Base-by-base conservation (phyloP, 179 eudicot species). In the Amaranthus tricolor region DNA sequence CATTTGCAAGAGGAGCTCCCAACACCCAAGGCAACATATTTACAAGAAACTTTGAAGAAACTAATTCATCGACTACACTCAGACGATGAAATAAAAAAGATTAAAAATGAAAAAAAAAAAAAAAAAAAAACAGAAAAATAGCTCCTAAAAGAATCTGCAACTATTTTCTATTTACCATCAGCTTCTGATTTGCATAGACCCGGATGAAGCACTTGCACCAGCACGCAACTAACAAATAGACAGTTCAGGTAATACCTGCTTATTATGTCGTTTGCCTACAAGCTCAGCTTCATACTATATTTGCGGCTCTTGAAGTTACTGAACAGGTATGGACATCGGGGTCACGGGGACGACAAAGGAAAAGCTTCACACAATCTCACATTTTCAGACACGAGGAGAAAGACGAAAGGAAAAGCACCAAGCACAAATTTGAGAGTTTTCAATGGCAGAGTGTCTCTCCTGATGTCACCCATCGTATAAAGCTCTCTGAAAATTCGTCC, bases 401-500 rank as follows among this genome's bases (percentile, higher is more conserved):
- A 56, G 9, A 54, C 59, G 13, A 31, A 31, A 15, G 5, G 59
- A 51, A 24, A 62, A 6, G 58, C 58, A 21, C 10, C 50, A 3
- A 10, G 14, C 21, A 44, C n/a, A 16, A 62, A 56, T 7, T 54
- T 69, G 48, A 54, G 12, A 14, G 9, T 7, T 69, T 56, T 85
- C 78, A 88, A 31, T 71, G 81, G 68, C 87, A 84, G 67, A 88
- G 77, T 24, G 89, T 66, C 74, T 79, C 92, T 45, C 92, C 92
- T 6, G 81, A 70, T 44, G 76, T 81, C 17, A 89, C 90, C 92
- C 92, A 89, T 12, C 70, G 86, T 58, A 78, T 85, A 70, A 89
- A 89, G 73, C 81, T 84, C 62, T 84, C 90, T 4, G 92, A 79
- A 70, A 82, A 87, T 58, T 85, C 90, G 70, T 85, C 85, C 20